phyloP scores from a whole-genome alignment of 345 rosid genomes.

The Eucalyptus pauciflora region DNA sequence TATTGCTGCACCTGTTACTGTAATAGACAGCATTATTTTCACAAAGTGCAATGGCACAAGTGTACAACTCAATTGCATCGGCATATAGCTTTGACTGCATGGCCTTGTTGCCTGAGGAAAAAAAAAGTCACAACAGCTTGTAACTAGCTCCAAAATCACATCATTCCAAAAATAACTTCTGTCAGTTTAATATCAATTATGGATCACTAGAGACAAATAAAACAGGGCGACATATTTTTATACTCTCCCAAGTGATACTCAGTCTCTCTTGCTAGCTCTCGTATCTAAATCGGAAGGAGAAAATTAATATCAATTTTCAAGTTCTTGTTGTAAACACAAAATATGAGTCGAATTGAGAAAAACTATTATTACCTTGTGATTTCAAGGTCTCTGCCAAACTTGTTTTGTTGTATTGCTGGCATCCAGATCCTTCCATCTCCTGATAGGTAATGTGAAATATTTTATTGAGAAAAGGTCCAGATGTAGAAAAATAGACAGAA shows the following conservation, averaged over 20 bases:
- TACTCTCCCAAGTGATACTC: neutral
- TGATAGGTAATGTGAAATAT: slow-evolving; percentile 11
- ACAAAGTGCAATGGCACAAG: slow-evolving; percentile 58
- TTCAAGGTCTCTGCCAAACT: slow-evolving; percentile 66
- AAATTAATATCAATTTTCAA: neutral
- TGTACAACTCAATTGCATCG: slow-evolving; percentile 67
- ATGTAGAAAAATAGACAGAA: neutral
- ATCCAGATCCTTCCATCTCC: slow-evolving; percentile 76
- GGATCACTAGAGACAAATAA: neutral
- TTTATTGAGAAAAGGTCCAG: neutral
- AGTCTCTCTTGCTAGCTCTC: neutral
- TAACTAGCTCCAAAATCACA: neutral
- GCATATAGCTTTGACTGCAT: slow-evolving; percentile 59
- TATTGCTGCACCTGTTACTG: slow-evolving; percentile 61
- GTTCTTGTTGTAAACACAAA: neutral
- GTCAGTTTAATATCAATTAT: neutral
- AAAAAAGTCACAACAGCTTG: neutral
- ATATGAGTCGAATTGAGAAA: neutral
- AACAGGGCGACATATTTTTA: neutral
- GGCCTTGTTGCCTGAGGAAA: slow-evolving; percentile 69
- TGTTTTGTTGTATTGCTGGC: slow-evolving; percentile 28
- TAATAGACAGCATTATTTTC: slow-evolving; percentile 70
- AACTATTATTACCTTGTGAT: slow-evolving; percentile 47
- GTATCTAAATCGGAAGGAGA: neutral
- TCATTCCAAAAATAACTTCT: neutral